phyloP scores from a whole-genome alignment of 352 stramenopile genomes.

The Globisporangium nagaii region DNA sequence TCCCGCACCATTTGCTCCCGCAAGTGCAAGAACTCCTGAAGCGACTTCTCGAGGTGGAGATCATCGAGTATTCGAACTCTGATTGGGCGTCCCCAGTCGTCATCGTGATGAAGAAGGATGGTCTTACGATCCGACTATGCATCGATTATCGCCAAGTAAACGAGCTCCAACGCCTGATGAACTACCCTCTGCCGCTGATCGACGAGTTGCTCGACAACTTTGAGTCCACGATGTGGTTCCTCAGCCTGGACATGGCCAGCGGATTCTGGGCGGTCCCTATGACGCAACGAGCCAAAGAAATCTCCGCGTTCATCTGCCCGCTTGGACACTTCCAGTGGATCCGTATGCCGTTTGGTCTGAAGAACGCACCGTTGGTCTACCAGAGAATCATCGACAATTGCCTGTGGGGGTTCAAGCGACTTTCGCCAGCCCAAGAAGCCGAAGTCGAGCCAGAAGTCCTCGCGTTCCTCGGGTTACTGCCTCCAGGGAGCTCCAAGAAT shows the following conservation, averaged over 20 bases:
- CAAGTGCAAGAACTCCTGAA: background rate
- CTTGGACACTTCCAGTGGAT: conserved; percentile 17
- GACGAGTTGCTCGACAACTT: conserved; percentile 21
- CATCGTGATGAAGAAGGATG: conserved; percentile 18
- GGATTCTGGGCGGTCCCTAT: conserved; percentile 14
- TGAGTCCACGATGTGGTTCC: conserved; percentile 6
- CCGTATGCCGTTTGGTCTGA: conserved; percentile 18
- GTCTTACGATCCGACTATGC: conserved; percentile 5
- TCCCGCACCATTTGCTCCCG: background rate
- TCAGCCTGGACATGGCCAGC: conserved; percentile 7
- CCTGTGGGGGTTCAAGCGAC: conserved; percentile 8
- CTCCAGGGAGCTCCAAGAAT: background rate
- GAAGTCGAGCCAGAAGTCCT: conserved; percentile 4
- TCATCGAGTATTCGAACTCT: background rate
- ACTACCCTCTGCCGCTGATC: conserved; percentile 16
- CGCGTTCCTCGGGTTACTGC: background rate
- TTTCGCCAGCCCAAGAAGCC: background rate
- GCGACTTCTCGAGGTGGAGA: background rate
- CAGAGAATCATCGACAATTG: conserved; percentile 11
- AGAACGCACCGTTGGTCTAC: conserved; percentile 13
- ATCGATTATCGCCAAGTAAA: conserved; percentile 18
- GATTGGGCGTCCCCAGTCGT: background rate
- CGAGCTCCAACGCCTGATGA: conserved; percentile 15
- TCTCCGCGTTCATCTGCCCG: conserved; percentile 17
- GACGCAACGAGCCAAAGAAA: conserved; percentile 11